Evolutionary conservation across 768 basidiomycete species (phyloP).

Genomic region (Suillus americanus): DNA sequence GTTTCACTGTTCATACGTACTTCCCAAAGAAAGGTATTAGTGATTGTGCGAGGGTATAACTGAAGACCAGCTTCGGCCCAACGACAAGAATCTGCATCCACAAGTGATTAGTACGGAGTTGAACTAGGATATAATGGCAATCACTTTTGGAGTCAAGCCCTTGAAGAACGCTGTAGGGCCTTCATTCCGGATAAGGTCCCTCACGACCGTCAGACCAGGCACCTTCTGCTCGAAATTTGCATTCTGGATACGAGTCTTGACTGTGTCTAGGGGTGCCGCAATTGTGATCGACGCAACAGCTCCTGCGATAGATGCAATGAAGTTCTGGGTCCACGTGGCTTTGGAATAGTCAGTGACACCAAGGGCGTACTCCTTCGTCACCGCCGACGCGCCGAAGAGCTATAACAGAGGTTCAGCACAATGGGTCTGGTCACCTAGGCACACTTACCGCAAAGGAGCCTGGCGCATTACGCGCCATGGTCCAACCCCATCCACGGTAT

Average conservation of each 20-base stretch:
- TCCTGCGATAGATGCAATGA: slow-evolving; percentile 91
- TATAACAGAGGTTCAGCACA: slow-evolving; percentile 29
- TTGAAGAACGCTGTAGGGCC: slow-evolving; percentile 89
- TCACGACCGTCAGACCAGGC: slow-evolving; percentile 75
- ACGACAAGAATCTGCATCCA: slow-evolving; percentile 84
- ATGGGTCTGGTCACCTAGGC: background rate
- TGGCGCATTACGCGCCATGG: slow-evolving; percentile 95
- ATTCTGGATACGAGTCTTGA: slow-evolving; percentile 98
- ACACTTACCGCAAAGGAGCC: slow-evolving; percentile 86
- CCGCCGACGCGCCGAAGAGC: slow-evolving; percentile 97
- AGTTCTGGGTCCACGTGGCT: slow-evolving; percentile 98
- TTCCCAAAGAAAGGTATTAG: slow-evolving; percentile 90
- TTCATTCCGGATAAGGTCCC: slow-evolving; percentile 85
- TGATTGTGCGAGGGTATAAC: slow-evolving; percentile 94
- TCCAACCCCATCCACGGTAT: slow-evolving; percentile 99
- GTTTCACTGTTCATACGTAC: slow-evolving; percentile 55
- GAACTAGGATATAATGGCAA: slow-evolving; percentile 21
- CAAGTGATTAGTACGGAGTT: slow-evolving; percentile 23
- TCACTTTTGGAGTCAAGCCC: slow-evolving; percentile 93
- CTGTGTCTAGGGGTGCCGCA: slow-evolving; percentile 91
- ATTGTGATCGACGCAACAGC: slow-evolving; percentile 95
- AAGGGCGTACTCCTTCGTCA: slow-evolving; percentile 91
- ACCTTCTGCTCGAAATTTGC: slow-evolving; percentile 93
- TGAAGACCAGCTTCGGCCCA: slow-evolving; percentile 97
- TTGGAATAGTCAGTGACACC: slow-evolving; percentile 86